These are phyloP conservation scores for Posidonia oceanica DNA, from an alignment of 116 monocot species.

Conservation along the genomic window DNA sequence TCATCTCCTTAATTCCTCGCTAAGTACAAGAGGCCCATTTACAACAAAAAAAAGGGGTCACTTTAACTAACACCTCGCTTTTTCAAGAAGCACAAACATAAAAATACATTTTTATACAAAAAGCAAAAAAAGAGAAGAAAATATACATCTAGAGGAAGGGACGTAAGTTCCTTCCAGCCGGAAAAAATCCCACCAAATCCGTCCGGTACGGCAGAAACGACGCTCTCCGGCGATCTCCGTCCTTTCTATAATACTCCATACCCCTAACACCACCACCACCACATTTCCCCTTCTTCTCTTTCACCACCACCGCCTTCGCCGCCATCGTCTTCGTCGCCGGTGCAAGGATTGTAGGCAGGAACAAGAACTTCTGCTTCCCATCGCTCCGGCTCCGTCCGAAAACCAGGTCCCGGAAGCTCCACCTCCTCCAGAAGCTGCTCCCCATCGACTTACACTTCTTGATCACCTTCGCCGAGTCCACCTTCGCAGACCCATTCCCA, in stretches of 20 bases:
- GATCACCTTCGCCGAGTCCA: constrained; percentile 1
- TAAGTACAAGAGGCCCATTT: no score
- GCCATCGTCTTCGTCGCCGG: background rate
- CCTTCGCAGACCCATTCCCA: no score
- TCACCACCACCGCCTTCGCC: background rate
- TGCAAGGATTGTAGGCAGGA: background rate
- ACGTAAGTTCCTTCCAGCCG: background rate
- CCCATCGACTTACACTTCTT: constrained; percentile 50
- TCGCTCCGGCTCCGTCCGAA: constrained; percentile 50
- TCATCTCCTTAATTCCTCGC: no score
- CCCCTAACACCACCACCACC: constrained; percentile 1
- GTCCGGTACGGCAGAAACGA: constrained; percentile 14
- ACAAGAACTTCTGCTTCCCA: constrained; percentile 30
- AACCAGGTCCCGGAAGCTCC: constrained; percentile 22
- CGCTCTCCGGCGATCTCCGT: background rate
- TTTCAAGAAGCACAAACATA: no score
- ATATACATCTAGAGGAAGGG: background rate
- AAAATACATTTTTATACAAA: no score
- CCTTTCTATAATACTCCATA: background rate
- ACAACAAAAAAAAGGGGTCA: no score
- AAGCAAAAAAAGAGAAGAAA: no score
- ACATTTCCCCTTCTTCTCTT: background rate
- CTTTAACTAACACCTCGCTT: no score
- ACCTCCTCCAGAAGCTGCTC: constrained; percentile 8
- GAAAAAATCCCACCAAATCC: constrained; percentile 17